phyloP scores from a whole-genome alignment of 176 grass and related monocot genomes.

The Calamus simplicifolius region DNA sequence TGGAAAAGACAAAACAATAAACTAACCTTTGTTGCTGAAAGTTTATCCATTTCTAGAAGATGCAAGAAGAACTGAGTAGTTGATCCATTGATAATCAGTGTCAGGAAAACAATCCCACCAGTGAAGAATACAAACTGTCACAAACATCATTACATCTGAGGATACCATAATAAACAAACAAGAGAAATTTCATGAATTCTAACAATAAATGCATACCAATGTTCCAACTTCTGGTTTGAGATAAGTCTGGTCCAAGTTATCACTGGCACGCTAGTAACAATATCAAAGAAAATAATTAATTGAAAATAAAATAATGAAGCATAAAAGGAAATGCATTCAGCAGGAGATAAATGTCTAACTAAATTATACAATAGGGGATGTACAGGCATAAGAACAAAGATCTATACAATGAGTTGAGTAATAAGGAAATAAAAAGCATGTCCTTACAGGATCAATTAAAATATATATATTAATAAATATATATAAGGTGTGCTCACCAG shows the following conservation, averaged over 20 bases:
- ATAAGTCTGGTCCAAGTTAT: slow-evolving; percentile 33
- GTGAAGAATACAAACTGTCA: slow-evolving; percentile 98
- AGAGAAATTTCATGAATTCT: neutral
- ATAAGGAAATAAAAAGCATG: too few relatives aligned
- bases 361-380: too few relatives aligned
- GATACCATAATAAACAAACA: slow-evolving; percentile 4
- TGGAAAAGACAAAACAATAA: neutral
- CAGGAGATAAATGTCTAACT: too few relatives aligned
- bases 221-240: slow-evolving; percentile 65
- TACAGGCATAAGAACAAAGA: too few relatives aligned
- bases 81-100: slow-evolving; percentile 87
- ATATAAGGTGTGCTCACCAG: too few relatives aligned
- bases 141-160: slow-evolving; percentile 17
- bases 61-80: slow-evolving; percentile 79
- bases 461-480: too few relatives aligned
- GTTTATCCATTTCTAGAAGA: slow-evolving; percentile 52
- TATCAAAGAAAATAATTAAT: neutral
- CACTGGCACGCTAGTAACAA: slow-evolving; percentile 35
- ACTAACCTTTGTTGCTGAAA: slow-evolving; percentile 72
- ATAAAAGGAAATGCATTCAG: too few relatives aligned
- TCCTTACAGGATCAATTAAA: too few relatives aligned
- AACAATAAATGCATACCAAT: slow-evolving; percentile 46
- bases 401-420: too few relatives aligned
- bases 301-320: slow-evolving; percentile 26
- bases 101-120: slow-evolving; percentile 82